A percentile compares a stretch with the other conserved stretches of the same genome.
Conservation (phyloP, 345 rosid species). For the Boechera stricta region DNA sequence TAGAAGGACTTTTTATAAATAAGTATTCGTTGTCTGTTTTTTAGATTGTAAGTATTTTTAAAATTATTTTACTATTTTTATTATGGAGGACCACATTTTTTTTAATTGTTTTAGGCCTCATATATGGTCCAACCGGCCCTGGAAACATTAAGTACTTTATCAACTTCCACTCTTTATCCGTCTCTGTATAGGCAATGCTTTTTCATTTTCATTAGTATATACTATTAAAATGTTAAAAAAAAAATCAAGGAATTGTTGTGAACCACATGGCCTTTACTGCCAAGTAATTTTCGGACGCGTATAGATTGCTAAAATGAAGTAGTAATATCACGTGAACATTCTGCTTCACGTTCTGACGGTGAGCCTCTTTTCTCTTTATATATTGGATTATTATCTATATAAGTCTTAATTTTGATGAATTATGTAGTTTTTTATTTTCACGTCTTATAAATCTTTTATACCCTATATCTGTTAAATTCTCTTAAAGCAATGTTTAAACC, state of each 20-base stretch:
- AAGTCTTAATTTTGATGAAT: not conserved
- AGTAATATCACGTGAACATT: slow-evolving; percentile 41
- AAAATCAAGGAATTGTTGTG: not conserved
- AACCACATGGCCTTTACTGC: slow-evolving; percentile 34
- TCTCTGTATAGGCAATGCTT: not conserved
- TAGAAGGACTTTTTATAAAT: no score
- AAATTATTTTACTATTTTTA: no score
- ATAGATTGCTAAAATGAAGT: slow-evolving; percentile 28
- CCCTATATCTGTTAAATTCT: not conserved
- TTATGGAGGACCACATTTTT: no score
- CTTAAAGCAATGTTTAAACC: not conserved
- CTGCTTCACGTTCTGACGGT: slow-evolving; percentile 35
- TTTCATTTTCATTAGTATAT: not conserved
- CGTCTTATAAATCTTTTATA: not conserved
- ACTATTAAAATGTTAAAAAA: not conserved
- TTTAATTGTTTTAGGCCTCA: no score
- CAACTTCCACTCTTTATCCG: not conserved
- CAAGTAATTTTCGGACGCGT: slow-evolving; percentile 29
- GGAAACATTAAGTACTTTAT: no score
- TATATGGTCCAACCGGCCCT: no score
- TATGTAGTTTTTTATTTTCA: not conserved
- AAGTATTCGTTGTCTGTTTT: no score
- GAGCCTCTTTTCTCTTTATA: slow-evolving; percentile 21
- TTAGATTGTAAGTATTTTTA: no score
- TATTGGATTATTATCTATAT: not conserved